A percentile compares a stretch with the other conserved stretches of the same genome.
Evolutionary conservation across 2,329 filamentous ascomycete species (phyloP).

Genomic region (Penicillium aurantiogriseum): DNA sequence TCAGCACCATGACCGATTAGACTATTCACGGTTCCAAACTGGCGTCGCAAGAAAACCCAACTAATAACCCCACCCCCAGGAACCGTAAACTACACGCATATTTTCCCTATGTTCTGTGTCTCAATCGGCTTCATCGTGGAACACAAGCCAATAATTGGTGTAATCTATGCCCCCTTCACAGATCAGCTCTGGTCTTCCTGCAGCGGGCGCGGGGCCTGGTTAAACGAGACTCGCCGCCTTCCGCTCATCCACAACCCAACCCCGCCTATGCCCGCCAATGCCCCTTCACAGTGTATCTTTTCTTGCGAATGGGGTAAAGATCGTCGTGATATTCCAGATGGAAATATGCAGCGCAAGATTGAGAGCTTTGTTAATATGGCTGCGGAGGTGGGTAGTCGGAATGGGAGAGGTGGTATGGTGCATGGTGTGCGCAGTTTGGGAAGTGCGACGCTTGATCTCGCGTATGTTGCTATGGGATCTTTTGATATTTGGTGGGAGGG

Average conservation of each 20-base stretch:
- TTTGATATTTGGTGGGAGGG: slow-evolving; percentile 85
- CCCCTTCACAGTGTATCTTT: slow-evolving; percentile 69
- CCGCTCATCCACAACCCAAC: slow-evolving; percentile 63
- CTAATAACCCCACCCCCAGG: slow-evolving; percentile 32
- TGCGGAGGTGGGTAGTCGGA: slow-evolving; percentile 60
- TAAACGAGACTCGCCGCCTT: slow-evolving; percentile 63
- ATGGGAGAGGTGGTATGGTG: slow-evolving; percentile 73
- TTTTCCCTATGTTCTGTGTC: slow-evolving; percentile 79
- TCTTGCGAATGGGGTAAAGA: slow-evolving; percentile 81
- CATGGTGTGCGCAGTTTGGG: slow-evolving; percentile 72
- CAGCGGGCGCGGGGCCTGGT: slow-evolving; percentile 64
- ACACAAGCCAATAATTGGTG: slow-evolving; percentile 62
- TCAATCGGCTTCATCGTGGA: slow-evolving; percentile 68
- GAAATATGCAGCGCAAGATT: slow-evolving; percentile 69
- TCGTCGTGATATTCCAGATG: slow-evolving; percentile 61
- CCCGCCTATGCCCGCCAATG: slow-evolving; percentile 61
- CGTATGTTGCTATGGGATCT: slow-evolving; percentile 71
- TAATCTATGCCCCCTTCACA: slow-evolving; percentile 70
- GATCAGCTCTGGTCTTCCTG: slow-evolving; percentile 69
- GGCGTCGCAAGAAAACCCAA: neutral
- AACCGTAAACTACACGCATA: slow-evolving; percentile 77
- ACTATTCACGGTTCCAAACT: neutral
- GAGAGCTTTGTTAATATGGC: slow-evolving; percentile 76
- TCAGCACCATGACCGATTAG: no score
- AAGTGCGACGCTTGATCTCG: slow-evolving; percentile 70